A percentile compares a stretch with the other conserved stretches of the same genome.
Conservation (phyloP, 148 eudicot genomes). For the Rhododendron mucronatum region DNA sequence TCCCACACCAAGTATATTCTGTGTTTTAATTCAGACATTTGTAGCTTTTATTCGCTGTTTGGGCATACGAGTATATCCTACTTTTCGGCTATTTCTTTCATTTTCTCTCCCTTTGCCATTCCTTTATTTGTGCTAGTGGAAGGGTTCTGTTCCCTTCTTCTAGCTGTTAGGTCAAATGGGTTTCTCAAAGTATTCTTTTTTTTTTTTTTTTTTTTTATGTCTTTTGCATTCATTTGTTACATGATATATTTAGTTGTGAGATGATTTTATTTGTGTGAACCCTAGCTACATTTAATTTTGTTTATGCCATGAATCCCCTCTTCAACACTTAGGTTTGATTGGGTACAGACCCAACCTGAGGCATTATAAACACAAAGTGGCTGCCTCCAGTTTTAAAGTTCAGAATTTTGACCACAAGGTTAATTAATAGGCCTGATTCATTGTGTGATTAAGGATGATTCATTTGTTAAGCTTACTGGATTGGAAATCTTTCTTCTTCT, state of each 20-base stretch:
- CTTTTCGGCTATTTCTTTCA: background rate
- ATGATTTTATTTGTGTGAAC: background rate
- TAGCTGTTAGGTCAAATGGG: conserved; percentile 8
- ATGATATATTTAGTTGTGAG: background rate
- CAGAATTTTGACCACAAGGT: background rate
- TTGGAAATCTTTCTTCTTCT: background rate
- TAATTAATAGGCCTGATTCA: background rate
- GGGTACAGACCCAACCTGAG: background rate
- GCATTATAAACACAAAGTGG: background rate
- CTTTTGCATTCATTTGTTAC: background rate
- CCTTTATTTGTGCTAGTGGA: background rate
- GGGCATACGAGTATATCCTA: background rate
- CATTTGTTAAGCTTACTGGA: background rate
- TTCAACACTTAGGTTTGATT: background rate
- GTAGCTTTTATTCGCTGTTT: background rate
- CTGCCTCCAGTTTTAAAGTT: background rate
- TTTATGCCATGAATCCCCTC: background rate
- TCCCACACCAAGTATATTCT: background rate
- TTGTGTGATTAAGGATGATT: background rate
- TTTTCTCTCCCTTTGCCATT: background rate
- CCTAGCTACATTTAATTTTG: background rate
- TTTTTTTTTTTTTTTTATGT: too few relatives aligned
- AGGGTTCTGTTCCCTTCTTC: background rate
- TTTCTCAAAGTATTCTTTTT: background rate
- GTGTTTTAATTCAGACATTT: background rate